Evolutionary conservation across 352 stramenopile species (phyloP).

Genomic region (Phytophthora sp.): DNA sequence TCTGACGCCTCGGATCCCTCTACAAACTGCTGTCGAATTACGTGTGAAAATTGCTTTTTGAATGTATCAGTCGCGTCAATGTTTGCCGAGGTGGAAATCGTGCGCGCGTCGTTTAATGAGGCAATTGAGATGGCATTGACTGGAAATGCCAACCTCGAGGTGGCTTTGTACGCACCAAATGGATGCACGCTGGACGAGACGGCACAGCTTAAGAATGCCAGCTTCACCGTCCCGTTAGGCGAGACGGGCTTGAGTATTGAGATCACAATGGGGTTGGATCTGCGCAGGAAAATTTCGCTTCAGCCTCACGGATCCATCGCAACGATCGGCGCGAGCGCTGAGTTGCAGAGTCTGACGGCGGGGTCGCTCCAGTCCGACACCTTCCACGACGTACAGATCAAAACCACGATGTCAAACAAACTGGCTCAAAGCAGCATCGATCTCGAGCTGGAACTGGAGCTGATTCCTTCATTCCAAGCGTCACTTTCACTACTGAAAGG

Average conservation of each 20-base stretch:
- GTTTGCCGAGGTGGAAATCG: slow-evolving; percentile 28
- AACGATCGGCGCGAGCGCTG: slow-evolving; percentile 15
- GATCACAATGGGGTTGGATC: slow-evolving; percentile 25
- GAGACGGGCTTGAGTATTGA: slow-evolving; percentile 32
- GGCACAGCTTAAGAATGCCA: slow-evolving; percentile 32
- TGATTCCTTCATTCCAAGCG: slow-evolving; percentile 30
- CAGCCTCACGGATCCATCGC: slow-evolving; percentile 29
- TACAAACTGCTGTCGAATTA: slow-evolving; percentile 30
- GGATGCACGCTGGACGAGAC: slow-evolving; percentile 29
- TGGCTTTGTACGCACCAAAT: slow-evolving; percentile 31
- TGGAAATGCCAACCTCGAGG: slow-evolving; percentile 30
- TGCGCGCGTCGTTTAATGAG: slow-evolving; percentile 15
- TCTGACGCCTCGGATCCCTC: slow-evolving; percentile 21
- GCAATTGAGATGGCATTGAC: slow-evolving; percentile 30
- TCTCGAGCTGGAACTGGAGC: slow-evolving; percentile 21
- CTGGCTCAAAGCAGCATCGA: slow-evolving; percentile 35
- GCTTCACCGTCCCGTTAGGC: slow-evolving; percentile 25
- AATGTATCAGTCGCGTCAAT: slow-evolving; percentile 33
- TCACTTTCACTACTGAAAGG: slow-evolving; percentile 30
- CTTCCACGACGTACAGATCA: slow-evolving; percentile 30
- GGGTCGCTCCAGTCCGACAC: slow-evolving; percentile 24
- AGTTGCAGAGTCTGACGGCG: slow-evolving; percentile 20
- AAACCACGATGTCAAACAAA: slow-evolving; percentile 30
- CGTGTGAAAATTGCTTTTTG: slow-evolving; percentile 36
- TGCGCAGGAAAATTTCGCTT: slow-evolving; percentile 29